Evolutionary conservation across 2,329 filamentous ascomycete genomes (phyloP), one percentile per base, ranked within the genome.

Genomic region (Claviceps fusiformis): DNA sequence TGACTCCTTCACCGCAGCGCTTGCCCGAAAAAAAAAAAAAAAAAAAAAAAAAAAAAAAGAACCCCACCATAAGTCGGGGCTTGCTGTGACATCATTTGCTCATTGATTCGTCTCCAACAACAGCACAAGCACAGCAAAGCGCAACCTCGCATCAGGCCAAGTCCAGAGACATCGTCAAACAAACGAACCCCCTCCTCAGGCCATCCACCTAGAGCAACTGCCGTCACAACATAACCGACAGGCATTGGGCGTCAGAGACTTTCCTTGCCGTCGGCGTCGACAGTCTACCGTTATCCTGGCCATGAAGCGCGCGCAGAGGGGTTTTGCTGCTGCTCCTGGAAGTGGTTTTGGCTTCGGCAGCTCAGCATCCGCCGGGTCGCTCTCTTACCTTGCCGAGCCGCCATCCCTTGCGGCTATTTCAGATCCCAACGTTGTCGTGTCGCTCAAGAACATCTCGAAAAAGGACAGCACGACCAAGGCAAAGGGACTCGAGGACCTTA

Each of bases 361-460:
- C 47, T 60, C 70, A 4, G 65, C 71, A 19, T 64, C 68, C 50
- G 69, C 69, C 55, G 78, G 71, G 61, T 75, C 75, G 7, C 77
- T 98, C 44, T 95, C 91, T 48, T 96, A 95, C 71, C 81, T 97
- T 53, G 78, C 87, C 54, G 90, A 95, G 64, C 88, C 89, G 10
- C 87, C 88, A 50, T 86, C 95, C 64, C 81, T 95, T 61, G 82
- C 83, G 39, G 74, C 73, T 47, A 82, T 98, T 57, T 86, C 83
- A 48, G 85, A 95, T 62, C 79, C 90, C 8, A 87, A 93, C 64
- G 76, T 92, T 43, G 82, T 92, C 43, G 90, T 97, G 15, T 82
- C 85, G n/a, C 89, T 96, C 73, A 95, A 96, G 70, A 95, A 95
- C 62, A 72, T 96, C 3, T 78, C 85, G 52, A 98, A 97, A 73